Evolutionary conservation across 768 basidiomycete species (phyloP), one percentile per base, ranked within the genome.

Genomic region (Chlorophyllum brunneum): DNA sequence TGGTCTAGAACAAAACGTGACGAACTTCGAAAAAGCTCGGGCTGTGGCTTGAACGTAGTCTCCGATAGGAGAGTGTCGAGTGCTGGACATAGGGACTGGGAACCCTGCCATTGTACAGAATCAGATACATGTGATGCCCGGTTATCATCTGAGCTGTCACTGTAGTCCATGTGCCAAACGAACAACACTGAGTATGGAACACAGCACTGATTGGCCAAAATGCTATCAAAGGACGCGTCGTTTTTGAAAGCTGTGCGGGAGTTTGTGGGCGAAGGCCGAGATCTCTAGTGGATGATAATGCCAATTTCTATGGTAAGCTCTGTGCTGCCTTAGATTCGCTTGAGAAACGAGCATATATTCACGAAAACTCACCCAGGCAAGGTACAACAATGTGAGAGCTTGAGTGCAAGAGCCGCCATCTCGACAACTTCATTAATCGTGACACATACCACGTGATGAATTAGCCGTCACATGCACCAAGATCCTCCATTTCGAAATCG

Each of bases 61-160:
- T 62, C 59, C 5, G 41, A 45, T 44, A 64, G 51, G 20, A 64
- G 58, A 27, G 49, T 41, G 30, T 62, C 50, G 7, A 65, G 61
- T 24, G 59, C 62, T 13, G 51, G 38, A 47, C 59, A 63, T 6
- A 55, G 33, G 10, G 54, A 48, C 47, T 65, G 62, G 5, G 63
- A 60, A 37, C 57, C 48, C 41, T 63, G 60, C 63, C 63, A 65
- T 43, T 48, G 55, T 5, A 65, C 57, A 24, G 54, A 51, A 47
- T 65, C 63, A 23, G 47, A 48, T 20, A 23, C 22, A 20, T 27
- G 29, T 6, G 13, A 16, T 13, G 22, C 34, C n/a, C 20, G 3
- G 15, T 6, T 23, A 47, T 47, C 46, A 23, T 24, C 34, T 37
- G 24, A 3, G 15, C 8, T 16, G 15, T 51, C 23, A 29, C 18